These are phyloP conservation scores for Trichothecium roseum DNA, from an alignment of 2,329 filamentous ascomycete genomes.

Conservation along the genomic window DNA sequence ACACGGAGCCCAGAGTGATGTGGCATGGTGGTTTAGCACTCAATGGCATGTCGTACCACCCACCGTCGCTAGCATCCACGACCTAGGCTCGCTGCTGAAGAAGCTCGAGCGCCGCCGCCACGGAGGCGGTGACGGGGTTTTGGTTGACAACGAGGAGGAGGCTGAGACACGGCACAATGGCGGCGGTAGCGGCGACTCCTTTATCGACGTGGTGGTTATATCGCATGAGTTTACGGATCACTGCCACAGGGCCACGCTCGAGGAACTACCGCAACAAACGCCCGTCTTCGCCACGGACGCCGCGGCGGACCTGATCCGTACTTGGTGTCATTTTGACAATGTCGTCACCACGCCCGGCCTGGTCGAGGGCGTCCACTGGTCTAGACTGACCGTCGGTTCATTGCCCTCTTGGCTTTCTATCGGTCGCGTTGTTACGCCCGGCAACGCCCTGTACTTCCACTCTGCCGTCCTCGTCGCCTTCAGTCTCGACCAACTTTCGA, in stretches of 20 bases:
- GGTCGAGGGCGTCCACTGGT: conserved; percentile 11
- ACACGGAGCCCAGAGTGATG: conserved; percentile 49
- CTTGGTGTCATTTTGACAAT: conserved; percentile 48
- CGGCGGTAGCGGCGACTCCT: conserved; percentile 12
- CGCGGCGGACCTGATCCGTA: conserved; percentile 43
- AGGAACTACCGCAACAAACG: conserved; percentile 39
- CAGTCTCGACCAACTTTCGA: conserved; percentile 12
- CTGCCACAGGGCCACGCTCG: conserved; percentile 51
- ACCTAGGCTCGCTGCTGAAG: conserved; percentile 40
- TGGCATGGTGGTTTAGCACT: conserved; percentile 53
- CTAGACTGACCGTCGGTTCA: conserved; percentile 10
- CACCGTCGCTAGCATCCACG: conserved; percentile 40
- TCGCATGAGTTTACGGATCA: conserved; percentile 62
- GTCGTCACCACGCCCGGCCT: conserved; percentile 42
- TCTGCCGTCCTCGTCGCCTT: conserved; percentile 51
- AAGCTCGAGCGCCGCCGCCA: conserved; percentile 29
- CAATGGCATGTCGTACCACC: conserved; percentile 51
- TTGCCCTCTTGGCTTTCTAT: conserved; percentile 54
- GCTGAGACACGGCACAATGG: conserved; percentile 7
- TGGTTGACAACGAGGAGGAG: conserved; percentile 4
- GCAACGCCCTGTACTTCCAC: conserved; percentile 50
- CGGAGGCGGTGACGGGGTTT: conserved; percentile 3
- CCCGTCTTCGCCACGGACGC: conserved; percentile 51
- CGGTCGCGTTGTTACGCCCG: conserved; percentile 40
- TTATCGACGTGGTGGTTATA: conserved; percentile 48